Percentiles rank a stretch among this genome's conserved stretches.
phyloP scores from a whole-genome alignment of 768 basidiomycete genomes.

The Boletus barrowsii region DNA sequence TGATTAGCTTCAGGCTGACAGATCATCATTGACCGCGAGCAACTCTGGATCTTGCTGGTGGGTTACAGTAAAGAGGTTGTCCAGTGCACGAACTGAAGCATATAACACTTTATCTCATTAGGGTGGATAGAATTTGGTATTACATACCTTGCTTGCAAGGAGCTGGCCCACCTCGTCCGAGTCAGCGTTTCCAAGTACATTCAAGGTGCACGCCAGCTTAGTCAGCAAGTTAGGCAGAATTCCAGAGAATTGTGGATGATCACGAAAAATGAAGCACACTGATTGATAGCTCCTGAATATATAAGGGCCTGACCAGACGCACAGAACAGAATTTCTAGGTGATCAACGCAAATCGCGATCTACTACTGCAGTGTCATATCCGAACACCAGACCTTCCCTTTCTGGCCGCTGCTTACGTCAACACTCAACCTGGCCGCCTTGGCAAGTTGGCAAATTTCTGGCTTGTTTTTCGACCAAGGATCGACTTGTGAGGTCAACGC shows the following conservation, averaged over 20 bases:
- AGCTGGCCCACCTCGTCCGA: background rate
- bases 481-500: constrained; percentile 78
- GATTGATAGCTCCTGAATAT: too few species aligned
- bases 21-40: constrained; percentile 1
- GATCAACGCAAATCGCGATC: too few species aligned
- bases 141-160: background rate
- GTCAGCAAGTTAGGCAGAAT: background rate
- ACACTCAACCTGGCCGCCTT: background rate
- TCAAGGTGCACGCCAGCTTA: background rate
- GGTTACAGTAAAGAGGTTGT: background rate
- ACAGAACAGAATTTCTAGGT: too few species aligned
- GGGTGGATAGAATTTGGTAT: background rate
- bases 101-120: background rate
- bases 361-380: background rate
- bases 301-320: too few species aligned
- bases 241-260: too few species aligned
- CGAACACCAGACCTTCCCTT: too few species aligned
- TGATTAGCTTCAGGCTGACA: background rate
- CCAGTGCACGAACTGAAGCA: background rate
- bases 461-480: constrained; percentile 67
- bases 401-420: constrained; percentile 15
- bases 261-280: too few species aligned
- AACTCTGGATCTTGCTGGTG: background rate
- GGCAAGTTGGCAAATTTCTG: background rate
- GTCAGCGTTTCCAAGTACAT: too few species aligned